Evolutionary conservation across 306 rosid species (phyloP).

Genomic region (Phaseolus lunatus): DNA sequence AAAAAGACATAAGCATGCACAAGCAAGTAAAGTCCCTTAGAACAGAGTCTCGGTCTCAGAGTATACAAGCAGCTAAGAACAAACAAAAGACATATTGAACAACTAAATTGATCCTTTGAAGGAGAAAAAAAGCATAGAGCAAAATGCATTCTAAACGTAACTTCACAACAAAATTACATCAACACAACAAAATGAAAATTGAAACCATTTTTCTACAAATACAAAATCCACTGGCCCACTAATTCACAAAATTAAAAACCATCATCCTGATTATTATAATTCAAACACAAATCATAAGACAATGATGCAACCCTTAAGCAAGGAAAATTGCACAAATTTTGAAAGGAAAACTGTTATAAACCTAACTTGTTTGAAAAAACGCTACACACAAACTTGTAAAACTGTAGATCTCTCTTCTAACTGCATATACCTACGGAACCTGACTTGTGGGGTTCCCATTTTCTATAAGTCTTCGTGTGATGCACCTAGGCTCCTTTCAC

Average conservation of each 20-base stretch:
- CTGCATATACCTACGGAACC: no score
- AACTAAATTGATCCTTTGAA: neutral
- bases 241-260: conserved; percentile 21
- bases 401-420: no score
- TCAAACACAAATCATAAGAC: conserved; percentile 1
- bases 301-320: conserved; percentile 30
- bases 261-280: conserved; percentile 26
- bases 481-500: no score
- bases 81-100: conserved; percentile 30
- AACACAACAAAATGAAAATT: conserved; percentile 17
- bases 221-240: conserved; percentile 19
- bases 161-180: conserved; percentile 38
- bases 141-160: conserved; percentile 34
- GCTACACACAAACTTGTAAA: no score
- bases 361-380: no score
- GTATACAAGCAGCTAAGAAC: conserved; percentile 13
- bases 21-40: conserved; percentile 22
- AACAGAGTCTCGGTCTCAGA: conserved; percentile 8
- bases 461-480: no score
- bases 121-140: neutral
- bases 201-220: conserved; percentile 9
- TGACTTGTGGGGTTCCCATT: no score
- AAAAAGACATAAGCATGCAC: conserved; percentile 30
- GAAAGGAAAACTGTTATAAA: neutral
- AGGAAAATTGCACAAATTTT: conserved; percentile 3